Evolutionary conservation across 257 asterid genomes (phyloP).

Genomic region (Cruciata laevipes): DNA sequence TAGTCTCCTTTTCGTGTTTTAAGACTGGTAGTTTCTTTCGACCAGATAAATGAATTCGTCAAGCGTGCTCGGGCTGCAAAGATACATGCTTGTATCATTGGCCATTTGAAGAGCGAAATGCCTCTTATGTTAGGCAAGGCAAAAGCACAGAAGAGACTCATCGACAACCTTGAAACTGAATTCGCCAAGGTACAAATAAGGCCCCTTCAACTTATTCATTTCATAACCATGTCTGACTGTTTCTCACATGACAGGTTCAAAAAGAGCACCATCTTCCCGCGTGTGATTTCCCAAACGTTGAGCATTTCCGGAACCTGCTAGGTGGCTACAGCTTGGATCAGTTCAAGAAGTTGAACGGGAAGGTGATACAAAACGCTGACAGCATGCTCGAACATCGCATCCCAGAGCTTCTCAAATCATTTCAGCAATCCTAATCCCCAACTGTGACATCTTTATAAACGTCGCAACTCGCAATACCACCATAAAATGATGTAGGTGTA

Average conservation of each 20-base stretch:
- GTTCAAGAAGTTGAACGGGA: no score
- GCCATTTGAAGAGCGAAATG: conserved; percentile 85
- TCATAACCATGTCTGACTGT: neutral
- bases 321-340: no score
- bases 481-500: neutral
- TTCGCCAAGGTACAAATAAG: conserved; percentile 54
- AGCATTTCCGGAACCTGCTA: no score
- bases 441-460: no score
- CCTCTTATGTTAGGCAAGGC: conserved; percentile 98
- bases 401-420: no score
- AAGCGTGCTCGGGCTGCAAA: conserved; percentile 97
- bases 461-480: neutral
- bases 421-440: no score
- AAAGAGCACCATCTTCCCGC: neutral
- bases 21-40: neutral
- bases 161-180: conserved; percentile 63
- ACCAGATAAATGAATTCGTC: conserved; percentile 86
- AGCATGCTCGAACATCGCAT: no score
- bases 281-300: no score
- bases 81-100: conserved; percentile 84
- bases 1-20: no score
- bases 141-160: conserved; percentile 79
- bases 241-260: conserved; percentile 48
- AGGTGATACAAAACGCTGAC: no score
- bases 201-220: neutral